A percentile compares a stretch with the other conserved stretches of the same genome.
phyloP scores from a whole-genome alignment of 2,329 filamentous ascomycete species.

The Thermomyces lanuginosus region DNA sequence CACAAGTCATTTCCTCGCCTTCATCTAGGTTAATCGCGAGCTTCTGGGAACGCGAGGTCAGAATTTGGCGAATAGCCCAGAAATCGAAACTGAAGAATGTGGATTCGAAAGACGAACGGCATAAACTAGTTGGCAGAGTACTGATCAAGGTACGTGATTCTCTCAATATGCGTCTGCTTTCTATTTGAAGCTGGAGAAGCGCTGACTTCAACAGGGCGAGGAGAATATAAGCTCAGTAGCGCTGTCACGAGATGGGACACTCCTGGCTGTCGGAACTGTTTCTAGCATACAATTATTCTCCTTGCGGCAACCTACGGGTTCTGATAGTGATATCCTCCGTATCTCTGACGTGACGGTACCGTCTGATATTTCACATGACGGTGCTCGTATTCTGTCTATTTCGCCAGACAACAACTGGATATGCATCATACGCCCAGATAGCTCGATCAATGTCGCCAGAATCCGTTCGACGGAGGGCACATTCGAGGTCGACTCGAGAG shows the following conservation, averaged over 20 bases:
- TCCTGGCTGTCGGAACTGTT: slow-evolving; percentile 61
- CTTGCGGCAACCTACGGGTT: slow-evolving; percentile 38
- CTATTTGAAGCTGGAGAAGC: slow-evolving; percentile 2
- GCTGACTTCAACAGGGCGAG: slow-evolving; percentile 40
- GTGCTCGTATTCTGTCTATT: slow-evolving; percentile 48
- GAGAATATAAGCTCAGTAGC: slow-evolving; percentile 65
- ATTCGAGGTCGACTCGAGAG: too few relatives aligned
- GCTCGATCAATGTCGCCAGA: slow-evolving; percentile 38
- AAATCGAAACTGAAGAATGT: slow-evolving; percentile 34
- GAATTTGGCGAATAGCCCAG: slow-evolving; percentile 54
- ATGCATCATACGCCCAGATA: slow-evolving; percentile 41
- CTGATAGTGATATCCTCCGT: slow-evolving; percentile 44
- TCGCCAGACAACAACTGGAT: slow-evolving; percentile 33
- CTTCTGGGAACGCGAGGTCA: slow-evolving; percentile 83
- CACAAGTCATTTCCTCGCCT: slow-evolving; percentile 56
- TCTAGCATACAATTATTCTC: slow-evolving; percentile 64
- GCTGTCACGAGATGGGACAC: slow-evolving; percentile 53
- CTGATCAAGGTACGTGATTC: slow-evolving; percentile 25
- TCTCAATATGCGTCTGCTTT: slow-evolving; percentile 25
- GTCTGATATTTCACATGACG: slow-evolving; percentile 37
- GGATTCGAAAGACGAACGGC: slow-evolving; percentile 21
- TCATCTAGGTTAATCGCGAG: slow-evolving; percentile 62
- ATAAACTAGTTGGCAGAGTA: slow-evolving; percentile 48
- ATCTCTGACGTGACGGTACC: slow-evolving; percentile 56
- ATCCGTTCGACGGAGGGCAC: too few relatives aligned